These are phyloP conservation scores for Stenogyne calaminthoides DNA, from an alignment of 305 asterid species.

Conservation along the genomic window DNA sequence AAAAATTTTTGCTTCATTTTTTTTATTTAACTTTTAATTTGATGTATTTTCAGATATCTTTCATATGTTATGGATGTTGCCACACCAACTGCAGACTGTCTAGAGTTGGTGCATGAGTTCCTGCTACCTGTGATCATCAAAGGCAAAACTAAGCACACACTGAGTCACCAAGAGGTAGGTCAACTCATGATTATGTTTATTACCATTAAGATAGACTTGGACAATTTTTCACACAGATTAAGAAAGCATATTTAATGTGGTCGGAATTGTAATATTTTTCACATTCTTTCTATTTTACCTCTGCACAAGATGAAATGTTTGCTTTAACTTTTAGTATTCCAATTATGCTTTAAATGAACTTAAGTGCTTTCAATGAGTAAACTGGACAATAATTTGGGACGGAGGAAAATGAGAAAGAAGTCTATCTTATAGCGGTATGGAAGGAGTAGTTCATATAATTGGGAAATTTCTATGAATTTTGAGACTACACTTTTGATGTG, in stretches of 20 bases:
- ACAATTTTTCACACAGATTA: too few relatives aligned
- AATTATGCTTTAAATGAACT: neutral
- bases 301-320: neutral
- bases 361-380: neutral
- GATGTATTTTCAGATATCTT: conserved; percentile 62
- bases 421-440: neutral
- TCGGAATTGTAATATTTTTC: too few relatives aligned
- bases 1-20: neutral
- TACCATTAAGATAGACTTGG: too few relatives aligned
- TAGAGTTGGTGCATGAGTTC: conserved; percentile 72
- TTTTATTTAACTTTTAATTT: conserved; percentile 11
- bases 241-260: too few relatives aligned
- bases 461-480: neutral
- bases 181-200: neutral
- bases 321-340: neutral
- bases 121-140: conserved; percentile 75
- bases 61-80: conserved; percentile 97
- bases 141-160: conserved; percentile 59
- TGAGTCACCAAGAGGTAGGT: conserved; percentile 97
- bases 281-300: too few relatives aligned
- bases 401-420: neutral
- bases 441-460: neutral
- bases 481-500: neutral
- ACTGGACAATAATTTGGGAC: neutral
- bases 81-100: conserved; percentile 94